Evolutionary conservation across 2,329 filamentous ascomycete genomes (phyloP).

Genomic region (Raffaelea albimanens): DNA sequence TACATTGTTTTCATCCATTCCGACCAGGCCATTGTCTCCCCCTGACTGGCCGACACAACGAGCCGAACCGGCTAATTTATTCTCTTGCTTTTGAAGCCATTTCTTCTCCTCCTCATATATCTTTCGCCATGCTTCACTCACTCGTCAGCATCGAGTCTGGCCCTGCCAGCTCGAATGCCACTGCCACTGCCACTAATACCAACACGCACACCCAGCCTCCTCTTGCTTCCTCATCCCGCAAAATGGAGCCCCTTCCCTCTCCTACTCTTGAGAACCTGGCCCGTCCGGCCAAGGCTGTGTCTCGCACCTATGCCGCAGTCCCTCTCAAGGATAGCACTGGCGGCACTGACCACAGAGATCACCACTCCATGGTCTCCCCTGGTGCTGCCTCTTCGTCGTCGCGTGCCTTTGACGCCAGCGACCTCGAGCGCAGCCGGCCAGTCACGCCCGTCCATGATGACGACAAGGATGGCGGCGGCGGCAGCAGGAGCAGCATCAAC

Average conservation of each 20-base stretch:
- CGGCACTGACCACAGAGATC: background rate
- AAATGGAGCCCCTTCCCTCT: background rate
- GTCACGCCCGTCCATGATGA: conserved; percentile 26
- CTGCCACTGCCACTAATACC: background rate
- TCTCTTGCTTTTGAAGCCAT: too few species aligned
- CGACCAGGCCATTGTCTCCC: too few species aligned
- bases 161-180: conserved; percentile 11
- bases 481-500: too few species aligned
- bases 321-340: conserved; percentile 18
- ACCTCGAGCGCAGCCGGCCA: conserved; percentile 46
- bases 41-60: too few species aligned
- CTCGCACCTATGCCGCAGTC: conserved; percentile 29
- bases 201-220: background rate
- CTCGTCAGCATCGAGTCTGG: conserved; percentile 17
- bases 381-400: too few species aligned
- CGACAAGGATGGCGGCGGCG: background rate
- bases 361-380: too few species aligned
- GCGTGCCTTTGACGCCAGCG: conserved; percentile 12
- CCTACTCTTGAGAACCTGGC: conserved; percentile 19
- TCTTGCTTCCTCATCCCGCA: too few species aligned
- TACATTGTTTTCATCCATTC: too few species aligned
- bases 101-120: too few species aligned
- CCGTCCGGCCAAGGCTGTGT: conserved; percentile 22
- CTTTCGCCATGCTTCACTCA: conserved; percentile 5
- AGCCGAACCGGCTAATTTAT: too few species aligned